phyloP scores from a whole-genome alignment of 768 basidiomycete species.

The Psilocybe cubensis region DNA sequence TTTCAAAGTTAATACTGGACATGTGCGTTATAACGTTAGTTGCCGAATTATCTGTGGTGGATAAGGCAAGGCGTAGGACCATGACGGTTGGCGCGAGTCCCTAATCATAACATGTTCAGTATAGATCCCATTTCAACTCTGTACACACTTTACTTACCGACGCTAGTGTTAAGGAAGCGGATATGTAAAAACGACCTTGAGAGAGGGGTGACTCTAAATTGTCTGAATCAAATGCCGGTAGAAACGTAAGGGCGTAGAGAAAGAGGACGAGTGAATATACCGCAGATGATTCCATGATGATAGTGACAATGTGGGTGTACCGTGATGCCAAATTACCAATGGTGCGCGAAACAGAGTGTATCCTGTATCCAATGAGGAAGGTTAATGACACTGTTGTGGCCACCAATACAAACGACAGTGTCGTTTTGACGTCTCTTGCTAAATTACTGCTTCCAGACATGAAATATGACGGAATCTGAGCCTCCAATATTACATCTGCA shows the following conservation, averaged over 20 bases:
- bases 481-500: not conserved
- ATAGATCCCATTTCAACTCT: not conserved
- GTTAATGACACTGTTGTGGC: not conserved
- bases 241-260: not conserved
- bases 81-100: not conserved
- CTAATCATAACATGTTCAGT: not conserved
- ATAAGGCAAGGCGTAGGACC: not conserved
- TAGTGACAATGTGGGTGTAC: not conserved
- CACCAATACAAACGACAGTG: not conserved
- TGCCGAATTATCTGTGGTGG: not conserved
- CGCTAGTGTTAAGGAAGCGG: not conserved
- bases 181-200: not conserved
- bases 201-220: not conserved
- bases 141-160: not conserved
- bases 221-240: not conserved
- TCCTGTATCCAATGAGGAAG: not conserved
- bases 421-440: not conserved
- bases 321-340: not conserved
- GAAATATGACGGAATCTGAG: not conserved
- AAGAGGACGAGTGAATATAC: not conserved
- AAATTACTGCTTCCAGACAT: not conserved
- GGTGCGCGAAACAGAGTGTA: not conserved
- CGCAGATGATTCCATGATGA: not conserved
- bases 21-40: not conserved
- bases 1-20: not conserved